Conservation (phyloP, 345 rosid species). For the Eucalyptus brandiana region DNA sequence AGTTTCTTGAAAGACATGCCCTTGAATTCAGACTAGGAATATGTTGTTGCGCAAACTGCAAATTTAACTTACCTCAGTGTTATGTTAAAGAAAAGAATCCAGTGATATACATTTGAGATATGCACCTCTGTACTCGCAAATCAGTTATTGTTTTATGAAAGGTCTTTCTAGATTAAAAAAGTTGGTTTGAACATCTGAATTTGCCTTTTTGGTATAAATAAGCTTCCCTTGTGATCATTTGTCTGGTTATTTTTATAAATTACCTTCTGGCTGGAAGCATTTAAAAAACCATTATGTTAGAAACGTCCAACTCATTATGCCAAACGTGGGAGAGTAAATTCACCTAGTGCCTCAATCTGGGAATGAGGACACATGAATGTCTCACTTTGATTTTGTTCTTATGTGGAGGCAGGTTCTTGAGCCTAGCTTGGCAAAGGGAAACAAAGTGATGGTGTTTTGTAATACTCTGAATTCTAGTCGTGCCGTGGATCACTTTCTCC, state of each 20-base stretch:
- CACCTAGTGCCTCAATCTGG: neutral
- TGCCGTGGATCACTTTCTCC: constrained; percentile 85
- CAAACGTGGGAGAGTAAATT: neutral
- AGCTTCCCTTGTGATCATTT: neutral
- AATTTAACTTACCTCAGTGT: neutral
- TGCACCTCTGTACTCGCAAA: neutral
- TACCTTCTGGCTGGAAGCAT: neutral
- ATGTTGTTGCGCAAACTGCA: neutral
- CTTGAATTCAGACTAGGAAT: neutral
- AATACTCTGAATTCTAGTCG: constrained; percentile 90
- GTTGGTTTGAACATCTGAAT: neutral
- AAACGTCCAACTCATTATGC: neutral
- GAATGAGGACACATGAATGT: neutral
- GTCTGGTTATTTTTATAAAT: neutral
- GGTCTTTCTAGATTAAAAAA: neutral
- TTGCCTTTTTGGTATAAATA: neutral
- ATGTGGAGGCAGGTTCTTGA: constrained; percentile 68
- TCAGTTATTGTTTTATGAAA: neutral
- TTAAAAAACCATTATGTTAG: neutral
- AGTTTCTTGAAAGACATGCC: neutral
- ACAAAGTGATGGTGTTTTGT: constrained; percentile 91
- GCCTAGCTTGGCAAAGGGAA: constrained; percentile 90
- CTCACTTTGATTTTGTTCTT: neutral
- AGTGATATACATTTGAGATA: neutral
- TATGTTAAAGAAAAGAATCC: neutral